Evolutionary conservation across 2,329 filamentous ascomycete species (phyloP), one percentile per base, ranked within the genome.

Genomic region (Calonectria fujianensis): DNA sequence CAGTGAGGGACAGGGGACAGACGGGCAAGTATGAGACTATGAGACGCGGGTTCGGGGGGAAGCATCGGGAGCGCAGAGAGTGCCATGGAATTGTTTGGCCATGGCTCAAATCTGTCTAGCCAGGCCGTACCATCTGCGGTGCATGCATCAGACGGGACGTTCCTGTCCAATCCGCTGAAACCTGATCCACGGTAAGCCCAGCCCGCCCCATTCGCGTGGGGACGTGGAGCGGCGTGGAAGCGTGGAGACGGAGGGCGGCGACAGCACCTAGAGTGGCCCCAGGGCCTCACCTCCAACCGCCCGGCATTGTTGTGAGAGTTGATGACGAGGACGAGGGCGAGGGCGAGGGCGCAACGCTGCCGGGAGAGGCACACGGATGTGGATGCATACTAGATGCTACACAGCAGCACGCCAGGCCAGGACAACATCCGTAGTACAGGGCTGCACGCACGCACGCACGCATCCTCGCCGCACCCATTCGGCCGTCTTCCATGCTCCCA

Each of bases 231-330:
- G 59, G 69, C 61, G 69, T 66, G 48, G 69, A 67, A 70, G 71
- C 66, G 71, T 69, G 71, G 71, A 73, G 71, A 70, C 71, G 71
- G 70, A 57, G 57, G 52, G 70, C 63, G 52, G 70, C 70, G 66
- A 68, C 50, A 41, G 27, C 50, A 37, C 59, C 59, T 50, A 66
- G 52, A 57, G 61, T 72, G 61, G 61, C 69, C 65, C 61, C 32
- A 31, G 54, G 54, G 64, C 35, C 45, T 61, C 64, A 67, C 64
- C 64, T 52, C 45, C 64, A 67, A 67, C 32, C 24, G 51, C 51
- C 45, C 51, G 13, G 61, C 39, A 35, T 35, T 51, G 64, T 52
- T 48, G 45, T 39, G 48, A 67, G 64, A 54, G 35, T 50, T 61
- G 57, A 61, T 61, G 57, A 61, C 57, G 57, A 61, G 67, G 48